Percentiles rank a stretch among this genome's conserved stretches.
These are phyloP conservation scores for Paraphoma chrysanthemicola DNA, from an alignment of 2,329 filamentous ascomycete species.

Conservation along the genomic window DNA sequence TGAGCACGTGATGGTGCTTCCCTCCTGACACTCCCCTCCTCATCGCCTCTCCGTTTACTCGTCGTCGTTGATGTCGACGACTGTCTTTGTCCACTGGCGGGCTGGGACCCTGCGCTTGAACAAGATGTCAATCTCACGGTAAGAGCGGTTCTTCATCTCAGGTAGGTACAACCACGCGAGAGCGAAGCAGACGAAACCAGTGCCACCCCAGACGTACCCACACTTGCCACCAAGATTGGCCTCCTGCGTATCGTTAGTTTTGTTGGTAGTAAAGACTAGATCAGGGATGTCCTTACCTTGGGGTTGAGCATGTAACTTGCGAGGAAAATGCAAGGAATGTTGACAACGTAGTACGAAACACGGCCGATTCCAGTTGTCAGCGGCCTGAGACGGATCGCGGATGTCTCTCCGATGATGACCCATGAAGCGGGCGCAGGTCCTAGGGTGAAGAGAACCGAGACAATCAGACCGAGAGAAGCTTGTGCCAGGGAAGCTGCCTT, in stretches of 20 bases:
- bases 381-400: slow-evolving; percentile 68
- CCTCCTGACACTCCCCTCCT: background rate
- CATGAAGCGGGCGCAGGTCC: slow-evolving; percentile 70
- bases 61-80: slow-evolving; percentile 66
- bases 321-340: slow-evolving; percentile 72
- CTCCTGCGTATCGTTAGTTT: slow-evolving; percentile 67
- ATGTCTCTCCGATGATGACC: slow-evolving; percentile 73
- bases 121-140: slow-evolving; percentile 59
- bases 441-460: slow-evolving; percentile 70
- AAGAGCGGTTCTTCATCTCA: slow-evolving; percentile 61
- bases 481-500: slow-evolving; percentile 60
- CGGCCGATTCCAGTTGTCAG: slow-evolving; percentile 72
- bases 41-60: slow-evolving; percentile 55
- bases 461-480: slow-evolving; percentile 68
- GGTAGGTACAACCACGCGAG: slow-evolving; percentile 60
- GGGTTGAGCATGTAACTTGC: slow-evolving; percentile 67
- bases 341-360: slow-evolving; percentile 67
- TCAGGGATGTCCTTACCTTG: slow-evolving; percentile 23
- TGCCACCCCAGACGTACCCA: slow-evolving; percentile 44
- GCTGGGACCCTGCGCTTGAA: slow-evolving; percentile 58
- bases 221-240: slow-evolving; percentile 51
- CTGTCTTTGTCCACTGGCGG: slow-evolving; percentile 63
- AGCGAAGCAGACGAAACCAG: slow-evolving; percentile 63
- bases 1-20: too few relatives aligned
- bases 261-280: slow-evolving; percentile 58